Percentiles rank a stretch among this genome's conserved stretches.
These are phyloP conservation scores for Aspergillus phoenicis DNA, from an alignment of 2,329 filamentous ascomycete genomes.

Conservation along the genomic window DNA sequence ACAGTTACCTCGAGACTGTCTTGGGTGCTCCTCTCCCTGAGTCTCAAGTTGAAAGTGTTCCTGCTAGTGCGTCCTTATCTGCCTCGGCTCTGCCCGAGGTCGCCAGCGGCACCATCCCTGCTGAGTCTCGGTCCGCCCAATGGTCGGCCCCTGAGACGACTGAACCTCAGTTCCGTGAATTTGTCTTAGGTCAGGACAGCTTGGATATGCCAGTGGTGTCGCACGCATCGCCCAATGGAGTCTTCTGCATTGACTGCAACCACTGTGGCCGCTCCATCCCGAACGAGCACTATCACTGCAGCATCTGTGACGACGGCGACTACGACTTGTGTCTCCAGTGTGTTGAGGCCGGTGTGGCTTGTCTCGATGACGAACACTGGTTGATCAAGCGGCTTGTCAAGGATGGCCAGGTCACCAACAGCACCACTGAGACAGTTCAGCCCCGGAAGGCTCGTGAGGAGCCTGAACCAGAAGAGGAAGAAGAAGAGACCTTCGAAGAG, in stretches of 20 bases:
- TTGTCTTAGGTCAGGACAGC: conserved; percentile 31
- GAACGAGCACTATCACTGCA: conserved; percentile 89
- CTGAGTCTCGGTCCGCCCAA: conserved; percentile 12
- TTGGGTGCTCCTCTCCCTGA: conserved; percentile 35
- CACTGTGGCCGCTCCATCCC: conserved; percentile 77
- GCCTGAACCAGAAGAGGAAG: conserved; percentile 19
- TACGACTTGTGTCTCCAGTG: conserved; percentile 89
- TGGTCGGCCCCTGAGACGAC: conserved; percentile 13
- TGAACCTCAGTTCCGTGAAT: conserved; percentile 29
- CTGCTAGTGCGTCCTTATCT: conserved; percentile 14
- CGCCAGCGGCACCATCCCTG: conserved; percentile 7
- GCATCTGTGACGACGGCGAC: conserved; percentile 87
- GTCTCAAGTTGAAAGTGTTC: conserved; percentile 18
- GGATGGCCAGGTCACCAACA: conserved; percentile 77
- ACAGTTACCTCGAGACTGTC: conserved; percentile 49
- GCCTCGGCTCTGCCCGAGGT: conserved; percentile 13
- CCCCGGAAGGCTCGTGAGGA: conserved; percentile 59
- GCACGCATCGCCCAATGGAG: conserved; percentile 38
- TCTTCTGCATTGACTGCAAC: conserved; percentile 93
- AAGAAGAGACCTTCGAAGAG: conserved; percentile 24
- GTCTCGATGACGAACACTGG: conserved; percentile 81
- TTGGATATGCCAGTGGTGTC: conserved; percentile 36
- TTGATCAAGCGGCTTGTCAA: conserved; percentile 86
- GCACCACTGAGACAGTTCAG: conserved; percentile 77
- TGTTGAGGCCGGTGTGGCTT: conserved; percentile 73